Base-by-base conservation (phyloP, 2,329 filamentous ascomycete species). In the Calonectria montana region DNA sequence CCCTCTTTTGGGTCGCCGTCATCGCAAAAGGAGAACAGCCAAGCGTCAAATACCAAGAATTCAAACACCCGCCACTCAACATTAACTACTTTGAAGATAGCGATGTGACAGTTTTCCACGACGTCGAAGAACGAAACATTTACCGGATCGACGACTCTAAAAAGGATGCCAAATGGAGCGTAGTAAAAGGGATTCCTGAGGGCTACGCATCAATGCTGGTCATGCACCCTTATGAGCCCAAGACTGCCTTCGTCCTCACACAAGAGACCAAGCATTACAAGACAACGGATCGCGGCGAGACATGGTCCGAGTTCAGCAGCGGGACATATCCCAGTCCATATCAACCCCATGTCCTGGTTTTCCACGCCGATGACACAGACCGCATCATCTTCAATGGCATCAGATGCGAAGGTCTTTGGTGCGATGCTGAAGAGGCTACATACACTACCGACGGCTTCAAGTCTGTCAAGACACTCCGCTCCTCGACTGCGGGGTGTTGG, bases 31-130 rank as follows among this genome's bases (percentile, higher is more conserved):
- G 92, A 13, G 89, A 92, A 79, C 87, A 87, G 61, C 96, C 96
- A 27, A 87, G 88, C 68, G 88, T 98, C 78, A 87, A 85, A 87
- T 71, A 93, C 87, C 65, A 84, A 88, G 57, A 62, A 62, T 94
- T 98, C 84, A 86, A 93, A 53, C 87, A 91, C 78, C 84, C 88
- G 66, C 94, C 95, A 1, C 81, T 85, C 66, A 91, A 92, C 81
- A 86, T 98, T 75, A 93, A 94, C 84, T 99, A 98, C 85, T 98
- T 99, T 81, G 93, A 97, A 80, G 94, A 96, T 82, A 96, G 94
- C 76, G 93, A 98, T 82, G 90, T 93, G 64, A 87, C 97, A 71
- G 84, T 98, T 55, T 92, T 95, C 80, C 91, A 93, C 78, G 94
- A 97, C 81, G 80, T 86, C 62, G 83, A 87, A 16, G 88, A 89